Conservation (phyloP, 2,329 filamentous ascomycete species). For the Colletotrichum spaethianum region DNA sequence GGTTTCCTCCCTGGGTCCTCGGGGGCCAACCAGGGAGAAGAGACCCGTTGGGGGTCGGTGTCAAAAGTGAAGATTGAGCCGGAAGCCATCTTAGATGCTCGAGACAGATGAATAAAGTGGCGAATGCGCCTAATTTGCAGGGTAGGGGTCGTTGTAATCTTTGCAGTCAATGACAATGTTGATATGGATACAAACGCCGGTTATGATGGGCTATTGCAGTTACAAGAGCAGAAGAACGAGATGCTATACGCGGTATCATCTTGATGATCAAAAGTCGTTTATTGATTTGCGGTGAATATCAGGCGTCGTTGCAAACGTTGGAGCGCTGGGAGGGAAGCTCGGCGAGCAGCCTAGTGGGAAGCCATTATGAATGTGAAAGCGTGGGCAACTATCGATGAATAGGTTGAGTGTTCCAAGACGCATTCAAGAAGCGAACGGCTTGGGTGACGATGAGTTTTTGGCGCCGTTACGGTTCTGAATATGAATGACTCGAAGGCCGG, state of each 20-base stretch:
- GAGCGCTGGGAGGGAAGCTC: slow-evolving; percentile 5
- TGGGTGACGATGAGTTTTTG: slow-evolving; percentile 8
- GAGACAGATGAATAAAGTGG: not conserved
- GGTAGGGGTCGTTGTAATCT: slow-evolving; percentile 1
- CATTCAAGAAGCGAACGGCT: not conserved
- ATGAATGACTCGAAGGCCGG: slow-evolving; percentile 26
- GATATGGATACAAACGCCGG: not conserved
- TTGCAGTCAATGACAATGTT: not conserved
- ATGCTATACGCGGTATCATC: slow-evolving; percentile 41
- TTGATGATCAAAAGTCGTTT: slow-evolving; percentile 21
- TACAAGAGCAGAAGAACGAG: slow-evolving; percentile 24
- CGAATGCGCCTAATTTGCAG: not conserved
- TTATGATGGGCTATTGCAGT: slow-evolving; percentile 29
- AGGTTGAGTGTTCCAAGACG: not conserved
- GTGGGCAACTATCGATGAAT: not conserved
- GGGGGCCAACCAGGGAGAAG: slow-evolving; percentile 87
- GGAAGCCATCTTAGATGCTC: slow-evolving; percentile 77
- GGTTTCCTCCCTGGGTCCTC: slow-evolving; percentile 57
- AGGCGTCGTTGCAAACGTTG: slow-evolving; percentile 12
- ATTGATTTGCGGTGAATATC: not conserved
- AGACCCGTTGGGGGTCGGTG: slow-evolving; percentile 86
- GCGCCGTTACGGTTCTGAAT: slow-evolving; percentile 9
- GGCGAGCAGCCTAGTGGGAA: slow-evolving; percentile 22
- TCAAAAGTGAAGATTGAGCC: slow-evolving; percentile 98
- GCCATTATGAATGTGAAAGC: slow-evolving; percentile 19